Evolutionary conservation across 129 eudicot genomes (phyloP).

Genomic region (Tagetes patula): DNA sequence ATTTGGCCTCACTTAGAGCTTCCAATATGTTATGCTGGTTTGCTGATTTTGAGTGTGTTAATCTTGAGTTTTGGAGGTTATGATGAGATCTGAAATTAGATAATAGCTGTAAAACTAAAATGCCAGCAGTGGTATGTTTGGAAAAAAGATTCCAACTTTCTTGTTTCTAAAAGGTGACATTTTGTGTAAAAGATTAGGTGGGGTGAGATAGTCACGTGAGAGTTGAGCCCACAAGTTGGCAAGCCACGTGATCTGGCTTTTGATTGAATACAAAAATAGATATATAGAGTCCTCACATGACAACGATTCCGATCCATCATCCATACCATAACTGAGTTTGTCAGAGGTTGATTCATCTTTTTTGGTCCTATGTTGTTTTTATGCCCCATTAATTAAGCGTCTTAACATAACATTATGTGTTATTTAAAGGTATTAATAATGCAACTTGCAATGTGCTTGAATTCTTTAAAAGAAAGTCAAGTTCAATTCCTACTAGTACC

Average conservation of each 20-base stretch:
- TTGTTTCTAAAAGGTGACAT: too few species aligned
- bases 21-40: conserved; percentile 13
- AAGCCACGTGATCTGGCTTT: conserved; percentile 26
- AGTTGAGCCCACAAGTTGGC: conserved; percentile 24
- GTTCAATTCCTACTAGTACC: too few species aligned
- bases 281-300: conserved; percentile 29
- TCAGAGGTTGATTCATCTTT: conserved; percentile 29
- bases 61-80: too few species aligned
- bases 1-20: too few species aligned
- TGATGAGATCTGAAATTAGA: not conserved
- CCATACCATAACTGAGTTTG: conserved; percentile 22
- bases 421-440: not conserved
- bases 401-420: not conserved
- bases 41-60: not conserved
- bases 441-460: too few species aligned
- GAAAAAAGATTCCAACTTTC: conserved; percentile 6
- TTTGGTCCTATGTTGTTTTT: conserved; percentile 16
- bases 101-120: conserved; percentile 25
- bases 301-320: conserved; percentile 33
- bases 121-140: conserved; percentile 28
- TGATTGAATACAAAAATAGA: conserved; percentile 10
- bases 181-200: conserved; percentile 4
- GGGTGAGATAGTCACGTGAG: conserved; percentile 37
- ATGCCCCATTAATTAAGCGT: not conserved
- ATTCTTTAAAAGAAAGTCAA: too few species aligned